Percentiles rank a stretch among this genome's conserved stretches.
Evolutionary conservation across 345 rosid genomes (phyloP).

Genomic region (Cardamine resedifolia): DNA sequence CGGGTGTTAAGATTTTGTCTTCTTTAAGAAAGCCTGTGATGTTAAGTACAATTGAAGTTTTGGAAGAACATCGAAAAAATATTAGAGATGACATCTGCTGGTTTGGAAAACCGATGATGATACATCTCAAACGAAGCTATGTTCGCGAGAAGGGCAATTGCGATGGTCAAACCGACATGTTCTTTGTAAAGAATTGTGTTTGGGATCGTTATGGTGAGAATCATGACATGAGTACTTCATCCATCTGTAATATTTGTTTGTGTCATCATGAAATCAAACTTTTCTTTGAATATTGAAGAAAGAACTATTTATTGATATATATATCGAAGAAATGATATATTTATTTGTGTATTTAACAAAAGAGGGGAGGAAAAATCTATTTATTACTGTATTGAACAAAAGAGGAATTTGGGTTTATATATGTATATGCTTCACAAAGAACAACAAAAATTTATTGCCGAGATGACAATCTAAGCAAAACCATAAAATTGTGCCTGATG

Average conservation of each 20-base stretch:
- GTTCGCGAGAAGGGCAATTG: not conserved
- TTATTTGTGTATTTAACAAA: not conserved
- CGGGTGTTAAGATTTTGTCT: not conserved
- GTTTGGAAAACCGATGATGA: not conserved
- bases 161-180: not conserved
- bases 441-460: not conserved
- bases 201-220: not conserved
- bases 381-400: not conserved
- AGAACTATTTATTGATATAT: not conserved
- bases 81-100: not conserved
- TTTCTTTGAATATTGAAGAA: not conserved
- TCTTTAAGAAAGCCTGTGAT: not conserved
- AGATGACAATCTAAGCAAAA: constrained; percentile 22
- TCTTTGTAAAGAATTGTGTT: not conserved
- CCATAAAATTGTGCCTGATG: not conserved
- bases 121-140: not conserved
- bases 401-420: not conserved
- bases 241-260: constrained; percentile 7
- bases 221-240: not conserved
- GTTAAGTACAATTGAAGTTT: not conserved
- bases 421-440: not conserved
- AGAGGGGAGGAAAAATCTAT: not conserved
- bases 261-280: not conserved
- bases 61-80: not conserved
- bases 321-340: too few relatives aligned